Base-by-base conservation (phyloP, 441 rosid genomes). In the Hura crepitans region DNA sequence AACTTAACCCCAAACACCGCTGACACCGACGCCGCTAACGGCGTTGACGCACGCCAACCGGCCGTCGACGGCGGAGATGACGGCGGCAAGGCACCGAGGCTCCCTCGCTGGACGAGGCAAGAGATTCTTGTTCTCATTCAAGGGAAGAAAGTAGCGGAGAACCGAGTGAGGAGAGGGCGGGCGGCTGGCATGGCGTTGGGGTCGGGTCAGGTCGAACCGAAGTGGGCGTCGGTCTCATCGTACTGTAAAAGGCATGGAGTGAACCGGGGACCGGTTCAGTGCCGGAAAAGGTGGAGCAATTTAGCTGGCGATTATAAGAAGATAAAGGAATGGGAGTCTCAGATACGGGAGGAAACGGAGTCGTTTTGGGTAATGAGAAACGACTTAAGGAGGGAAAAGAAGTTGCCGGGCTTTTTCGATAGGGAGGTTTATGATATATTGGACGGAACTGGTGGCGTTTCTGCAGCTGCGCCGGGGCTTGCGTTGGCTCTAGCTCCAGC, bases 361-460 rank as follows among this genome's bases (percentile, higher is more conserved):
- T 92, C 99, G 62, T 95, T 86, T 80, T 95, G 99, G 99, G 82
- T 83, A 3, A 92, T 95, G 97, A 81, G 99, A 81, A 95, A 90
- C 62, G 99, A 95, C 69, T 66, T 91, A 62, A 84, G 98, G 50
- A 71, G 98, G 8, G 99, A 89, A 75, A 88, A 86, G 86, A 89
- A 84, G 81, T 80, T 95, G 77, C 99, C 98, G 1, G 97, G 97
- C 5, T 94, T 92, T 72, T 94, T 92, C 76, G 97, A 94, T 62
- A 84, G 89, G 76, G 99, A 92, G 77, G 6, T 33, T 33, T 33
- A 33, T 33, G 97, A 94, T 68, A 89, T 90, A 14, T 82, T 94
- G 0, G 96, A 90, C 9, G 91, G 90, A 14, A 81, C 77, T 6
- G 80, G 74, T n/a, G 71, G 71, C 47, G 79, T 73, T 23, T 75